phyloP scores from a whole-genome alignment of 257 asterid genomes.

The Nicotiana sylvestris region DNA sequence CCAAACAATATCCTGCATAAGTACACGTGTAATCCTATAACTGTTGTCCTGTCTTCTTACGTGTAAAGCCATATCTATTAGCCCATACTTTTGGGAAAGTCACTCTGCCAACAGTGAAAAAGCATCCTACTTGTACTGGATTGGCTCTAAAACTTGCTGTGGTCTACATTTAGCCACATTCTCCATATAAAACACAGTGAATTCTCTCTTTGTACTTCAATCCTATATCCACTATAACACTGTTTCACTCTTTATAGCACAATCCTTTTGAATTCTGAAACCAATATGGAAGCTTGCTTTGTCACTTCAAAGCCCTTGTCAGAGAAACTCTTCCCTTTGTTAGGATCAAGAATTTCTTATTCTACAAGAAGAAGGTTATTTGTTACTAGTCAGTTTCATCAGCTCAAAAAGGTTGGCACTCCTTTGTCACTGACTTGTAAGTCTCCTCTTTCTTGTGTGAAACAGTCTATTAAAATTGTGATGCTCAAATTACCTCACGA shows the following conservation, averaged over 20 bases:
- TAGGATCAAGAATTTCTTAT: slow-evolving; percentile 25
- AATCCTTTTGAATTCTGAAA: slow-evolving; percentile 7
- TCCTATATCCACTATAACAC: neutral
- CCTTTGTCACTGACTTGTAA: slow-evolving; percentile 52
- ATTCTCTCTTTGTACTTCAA: slow-evolving; percentile 24
- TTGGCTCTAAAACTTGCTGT: slow-evolving; percentile 30
- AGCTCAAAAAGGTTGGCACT: slow-evolving; percentile 24
- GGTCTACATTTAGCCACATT: slow-evolving; percentile 39
- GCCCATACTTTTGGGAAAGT: slow-evolving; percentile 17
- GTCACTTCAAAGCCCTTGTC: slow-evolving; percentile 50
- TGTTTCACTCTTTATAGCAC: neutral
- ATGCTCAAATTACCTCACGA: neutral
- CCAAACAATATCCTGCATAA: neutral
- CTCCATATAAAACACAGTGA: slow-evolving; percentile 10
- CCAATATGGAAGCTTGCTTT: slow-evolving; percentile 42
- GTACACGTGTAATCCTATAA: neutral
- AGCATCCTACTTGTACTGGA: slow-evolving; percentile 31
- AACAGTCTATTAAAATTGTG: no score
- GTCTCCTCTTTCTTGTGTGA: slow-evolving; percentile 15
- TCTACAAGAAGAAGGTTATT: slow-evolving; percentile 21
- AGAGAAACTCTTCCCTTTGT: slow-evolving; percentile 28
- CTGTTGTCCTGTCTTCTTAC: neutral
- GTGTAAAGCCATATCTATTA: slow-evolving; percentile 33
- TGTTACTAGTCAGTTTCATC: slow-evolving; percentile 17
- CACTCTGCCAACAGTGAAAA: slow-evolving; percentile 19